These are phyloP conservation scores for Ceriops tagal DNA, from an alignment of 345 rosid genomes.

Conservation along the genomic window DNA sequence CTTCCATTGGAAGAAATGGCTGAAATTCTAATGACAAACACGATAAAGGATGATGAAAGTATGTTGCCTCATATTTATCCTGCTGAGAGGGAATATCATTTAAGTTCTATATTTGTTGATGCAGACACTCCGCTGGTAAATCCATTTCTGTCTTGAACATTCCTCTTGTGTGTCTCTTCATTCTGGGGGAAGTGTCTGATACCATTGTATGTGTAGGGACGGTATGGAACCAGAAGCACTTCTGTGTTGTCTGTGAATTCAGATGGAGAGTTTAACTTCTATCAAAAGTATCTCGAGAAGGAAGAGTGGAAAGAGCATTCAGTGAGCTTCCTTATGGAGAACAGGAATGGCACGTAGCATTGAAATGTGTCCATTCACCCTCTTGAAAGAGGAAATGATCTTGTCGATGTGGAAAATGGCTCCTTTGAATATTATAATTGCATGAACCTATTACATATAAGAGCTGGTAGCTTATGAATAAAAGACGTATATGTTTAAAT, in stretches of 20 bases:
- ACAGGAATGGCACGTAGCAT: not conserved
- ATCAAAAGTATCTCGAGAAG: slow-evolving; percentile 52
- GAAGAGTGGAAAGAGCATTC: slow-evolving; percentile 52
- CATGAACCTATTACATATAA: no score
- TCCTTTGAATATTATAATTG: no score
- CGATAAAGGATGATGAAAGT: slow-evolving; percentile 42
- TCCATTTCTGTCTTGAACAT: not conserved
- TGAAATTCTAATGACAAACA: slow-evolving; percentile 54
- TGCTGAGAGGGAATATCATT: slow-evolving; percentile 38
- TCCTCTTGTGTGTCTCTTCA: not conserved
- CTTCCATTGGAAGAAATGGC: slow-evolving; percentile 50
- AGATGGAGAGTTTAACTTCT: slow-evolving; percentile 44
- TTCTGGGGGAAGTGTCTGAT: not conserved
- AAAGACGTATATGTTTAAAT: no score
- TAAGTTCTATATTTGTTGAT: slow-evolving; percentile 67
- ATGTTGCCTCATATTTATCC: slow-evolving; percentile 40
- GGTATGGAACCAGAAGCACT: slow-evolving; percentile 72
- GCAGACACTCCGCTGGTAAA: slow-evolving; percentile 32
- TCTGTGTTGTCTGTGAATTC: slow-evolving; percentile 46
- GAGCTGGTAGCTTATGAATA: no score
- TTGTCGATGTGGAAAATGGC: not conserved
- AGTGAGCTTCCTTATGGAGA: slow-evolving; percentile 27
- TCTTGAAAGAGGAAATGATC: not conserved
- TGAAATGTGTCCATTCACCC: not conserved
- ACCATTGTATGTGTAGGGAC: slow-evolving; percentile 39